A percentile compares a stretch with the other conserved stretches of the same genome.
These are phyloP conservation scores for Anisogramma anomala DNA, from an alignment of 2,329 filamentous ascomycete species.

Conservation along the genomic window DNA sequence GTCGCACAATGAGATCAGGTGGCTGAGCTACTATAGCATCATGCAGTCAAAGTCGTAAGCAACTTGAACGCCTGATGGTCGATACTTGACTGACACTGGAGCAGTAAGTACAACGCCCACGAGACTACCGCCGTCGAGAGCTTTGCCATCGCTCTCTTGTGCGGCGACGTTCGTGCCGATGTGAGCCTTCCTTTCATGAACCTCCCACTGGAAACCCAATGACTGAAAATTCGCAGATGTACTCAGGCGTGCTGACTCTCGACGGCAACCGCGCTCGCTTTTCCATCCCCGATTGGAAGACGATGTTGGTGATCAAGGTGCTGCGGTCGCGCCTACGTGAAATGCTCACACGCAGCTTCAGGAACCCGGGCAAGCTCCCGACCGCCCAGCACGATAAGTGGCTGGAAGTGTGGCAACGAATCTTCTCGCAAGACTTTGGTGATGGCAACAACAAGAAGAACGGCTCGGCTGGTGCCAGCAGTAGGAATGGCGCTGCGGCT, in stretches of 20 bases:
- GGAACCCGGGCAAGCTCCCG: constrained; percentile 48
- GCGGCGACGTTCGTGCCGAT: constrained; percentile 80
- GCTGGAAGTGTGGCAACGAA: constrained; percentile 61
- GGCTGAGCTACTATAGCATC: constrained; percentile 92
- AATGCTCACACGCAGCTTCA: constrained; percentile 60
- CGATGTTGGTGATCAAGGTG: constrained; percentile 77
- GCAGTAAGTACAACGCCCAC: constrained; percentile 76
- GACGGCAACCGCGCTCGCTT: constrained; percentile 83
- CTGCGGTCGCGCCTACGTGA: constrained; percentile 64
- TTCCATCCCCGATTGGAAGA: constrained; percentile 77
- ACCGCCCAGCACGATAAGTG: constrained; percentile 60
- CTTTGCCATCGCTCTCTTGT: constrained; percentile 72
- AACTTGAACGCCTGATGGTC: neutral
- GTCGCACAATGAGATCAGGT: constrained; percentile 53
- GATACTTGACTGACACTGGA: constrained; percentile 16
- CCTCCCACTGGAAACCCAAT: neutral
- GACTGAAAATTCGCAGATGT: constrained; percentile 45
- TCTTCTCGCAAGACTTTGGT: constrained; percentile 47
- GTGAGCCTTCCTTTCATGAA: constrained; percentile 31
- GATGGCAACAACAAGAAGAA: constrained; percentile 15
- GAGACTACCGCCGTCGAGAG: constrained; percentile 74
- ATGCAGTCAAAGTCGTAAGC: constrained; percentile 79
- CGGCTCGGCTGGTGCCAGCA: neutral
- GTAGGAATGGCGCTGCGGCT: constrained; percentile 5
- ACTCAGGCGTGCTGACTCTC: constrained; percentile 72